Evolutionary conservation across 768 basidiomycete species (phyloP), one percentile per base, ranked within the genome.

Genomic region (Strobilomyces confusus): DNA sequence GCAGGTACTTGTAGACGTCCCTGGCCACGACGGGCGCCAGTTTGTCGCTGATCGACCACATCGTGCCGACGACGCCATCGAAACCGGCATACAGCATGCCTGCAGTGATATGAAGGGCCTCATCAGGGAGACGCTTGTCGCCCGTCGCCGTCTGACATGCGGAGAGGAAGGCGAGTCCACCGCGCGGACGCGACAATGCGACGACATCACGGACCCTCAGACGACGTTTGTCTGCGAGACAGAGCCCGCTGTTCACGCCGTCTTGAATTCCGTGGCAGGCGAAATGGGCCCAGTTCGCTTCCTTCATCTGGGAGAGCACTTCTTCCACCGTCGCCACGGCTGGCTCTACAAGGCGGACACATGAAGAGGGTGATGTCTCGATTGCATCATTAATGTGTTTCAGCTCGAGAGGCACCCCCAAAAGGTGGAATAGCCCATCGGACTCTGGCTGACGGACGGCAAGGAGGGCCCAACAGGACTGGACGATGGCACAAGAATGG

Each of bases 31-130:
- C 26, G 26, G 26, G 26, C 26, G 26, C 26, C 4, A 26, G 26
- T 8, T 33, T 33, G 22, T 79, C 77, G 19, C 56, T 56, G 41
- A 77, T 73, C 15, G 69, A 70, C 75, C 77, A 77, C 73, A 78
- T 68, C 22, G 77, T 78, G 5, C 64, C 77, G 25, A 79, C 60
- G 8, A 72, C 74, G 8, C 67, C 62, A 6, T 22, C 41, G 15
- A 25, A 42, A 15, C 41, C 41, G 2, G 41, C 41, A 42, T 6
- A 42, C 6, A 42, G 8, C 41, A 40, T 20, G 1, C 17, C 37
- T 5, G 37, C n/a, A 1, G 37, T 17, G 17, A 19, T 38, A 5
- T 38, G 37, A 19, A 34, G 3, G 15, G 33, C 33, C 33, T 34
- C 33, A 15, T 34, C 33, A 34, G 33, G 11, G 33, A 34, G 33